Conservation (phyloP, 108 stramenopile species). For the Schizochytrium sp. region DNA sequence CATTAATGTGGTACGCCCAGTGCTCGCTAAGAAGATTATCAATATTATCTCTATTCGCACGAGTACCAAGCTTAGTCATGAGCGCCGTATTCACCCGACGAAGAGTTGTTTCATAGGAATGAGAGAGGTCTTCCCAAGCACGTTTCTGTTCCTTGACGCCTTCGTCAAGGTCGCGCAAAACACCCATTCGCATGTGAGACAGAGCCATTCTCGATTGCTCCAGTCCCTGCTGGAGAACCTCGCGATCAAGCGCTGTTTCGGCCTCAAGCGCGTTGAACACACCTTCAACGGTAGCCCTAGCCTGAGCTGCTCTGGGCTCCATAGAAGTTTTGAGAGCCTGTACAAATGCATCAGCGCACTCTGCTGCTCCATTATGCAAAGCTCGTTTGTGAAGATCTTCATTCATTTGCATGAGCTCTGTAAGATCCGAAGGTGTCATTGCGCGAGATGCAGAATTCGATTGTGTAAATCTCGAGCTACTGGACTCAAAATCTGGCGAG, state of each 20-base stretch:
- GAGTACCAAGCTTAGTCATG: neutral
- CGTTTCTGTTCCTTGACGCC: constrained; percentile 32
- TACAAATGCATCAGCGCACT: neutral
- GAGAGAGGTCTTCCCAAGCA: constrained; percentile 6
- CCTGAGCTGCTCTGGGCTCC: neutral
- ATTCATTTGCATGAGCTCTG: constrained; percentile 4
- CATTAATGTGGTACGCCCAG: neutral
- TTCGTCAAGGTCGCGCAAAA: neutral
- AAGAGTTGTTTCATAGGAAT: neutral
- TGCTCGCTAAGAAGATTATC: constrained; percentile 17
- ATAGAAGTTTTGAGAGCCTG: neutral
- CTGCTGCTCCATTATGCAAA: neutral
- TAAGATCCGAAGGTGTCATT: neutral
- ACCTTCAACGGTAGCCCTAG: neutral
- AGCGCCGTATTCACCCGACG: constrained; percentile 1
- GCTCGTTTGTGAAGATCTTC: neutral
- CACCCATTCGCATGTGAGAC: neutral
- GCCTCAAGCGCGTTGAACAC: constrained; percentile 18
- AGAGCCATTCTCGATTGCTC: neutral
- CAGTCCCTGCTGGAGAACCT: neutral
- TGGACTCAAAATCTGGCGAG: neutral
- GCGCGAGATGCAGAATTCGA: too few relatives aligned
- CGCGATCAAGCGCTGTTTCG: constrained; percentile 3
- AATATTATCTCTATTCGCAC: neutral
- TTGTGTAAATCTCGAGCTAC: neutral